These are phyloP conservation scores for Syzygium malaccense DNA, from an alignment of 441 rosid genomes.

Conservation along the genomic window DNA sequence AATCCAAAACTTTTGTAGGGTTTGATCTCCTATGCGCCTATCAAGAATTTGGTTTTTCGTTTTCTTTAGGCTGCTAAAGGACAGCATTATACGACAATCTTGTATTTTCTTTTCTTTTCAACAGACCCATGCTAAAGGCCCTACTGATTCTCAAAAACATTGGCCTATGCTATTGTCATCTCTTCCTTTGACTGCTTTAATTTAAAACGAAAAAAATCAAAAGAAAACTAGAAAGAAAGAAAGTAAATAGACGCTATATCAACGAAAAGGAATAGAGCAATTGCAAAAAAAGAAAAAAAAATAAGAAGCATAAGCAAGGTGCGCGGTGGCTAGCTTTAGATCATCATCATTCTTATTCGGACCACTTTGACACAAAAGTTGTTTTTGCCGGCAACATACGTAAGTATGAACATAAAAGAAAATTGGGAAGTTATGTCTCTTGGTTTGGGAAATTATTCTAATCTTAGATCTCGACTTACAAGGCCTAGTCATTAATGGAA, in stretches of 20 bases:
- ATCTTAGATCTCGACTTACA: neutral
- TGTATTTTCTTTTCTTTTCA: neutral
- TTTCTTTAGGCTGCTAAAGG: neutral
- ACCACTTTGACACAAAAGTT: neutral
- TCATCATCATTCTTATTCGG: neutral
- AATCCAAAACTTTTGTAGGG: neutral
- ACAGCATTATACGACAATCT: neutral
- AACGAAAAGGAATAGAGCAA: neutral
- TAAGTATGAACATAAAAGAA: neutral
- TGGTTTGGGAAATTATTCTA: neutral
- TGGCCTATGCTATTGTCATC: neutral
- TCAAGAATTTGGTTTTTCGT: neutral
- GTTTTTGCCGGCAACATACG: neutral
- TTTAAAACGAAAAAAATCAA: neutral
- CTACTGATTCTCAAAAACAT: neutral
- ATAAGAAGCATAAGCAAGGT: neutral
- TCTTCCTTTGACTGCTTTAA: neutral
- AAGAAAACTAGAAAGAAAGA: neutral
- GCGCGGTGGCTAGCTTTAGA: neutral
- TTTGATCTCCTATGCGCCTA: neutral
- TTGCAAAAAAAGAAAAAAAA: neutral
- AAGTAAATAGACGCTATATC: neutral
- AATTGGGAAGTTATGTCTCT: neutral
- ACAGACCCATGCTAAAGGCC: neutral
- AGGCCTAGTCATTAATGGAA: neutral